A percentile compares a stretch with the other conserved stretches of the same genome.
Evolutionary conservation across 73 alveolate species (phyloP).

Genomic region (Paramecium sonneborni): DNA sequence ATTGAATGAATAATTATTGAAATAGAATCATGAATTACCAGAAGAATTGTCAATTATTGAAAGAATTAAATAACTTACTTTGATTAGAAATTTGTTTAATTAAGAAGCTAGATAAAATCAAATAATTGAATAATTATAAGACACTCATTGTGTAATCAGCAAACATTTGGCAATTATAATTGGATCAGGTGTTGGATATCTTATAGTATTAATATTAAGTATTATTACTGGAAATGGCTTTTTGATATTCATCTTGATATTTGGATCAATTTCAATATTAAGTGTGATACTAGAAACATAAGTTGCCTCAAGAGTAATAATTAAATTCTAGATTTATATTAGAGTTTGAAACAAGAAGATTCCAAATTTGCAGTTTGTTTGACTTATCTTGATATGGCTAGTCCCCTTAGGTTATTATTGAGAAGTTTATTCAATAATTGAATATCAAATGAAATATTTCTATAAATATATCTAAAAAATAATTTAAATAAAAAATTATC

Average conservation of each 20-base stretch:
- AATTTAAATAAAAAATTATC: too few species aligned
- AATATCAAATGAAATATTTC: too few species aligned
- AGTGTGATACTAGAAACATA: neutral
- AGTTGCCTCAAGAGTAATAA: conserved; percentile 30
- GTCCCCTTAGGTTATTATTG: neutral
- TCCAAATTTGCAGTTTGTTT: neutral
- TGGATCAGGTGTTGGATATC: neutral
- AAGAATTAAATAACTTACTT: neutral
- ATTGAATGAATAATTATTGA: neutral
- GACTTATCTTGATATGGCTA: neutral
- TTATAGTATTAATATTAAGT: neutral
- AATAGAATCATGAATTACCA: neutral
- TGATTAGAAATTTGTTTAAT: neutral
- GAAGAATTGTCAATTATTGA: neutral
- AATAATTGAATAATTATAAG: neutral
- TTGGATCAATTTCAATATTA: neutral
- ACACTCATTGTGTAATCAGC: neutral
- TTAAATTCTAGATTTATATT: neutral
- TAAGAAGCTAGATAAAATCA: neutral
- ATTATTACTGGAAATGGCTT: neutral
- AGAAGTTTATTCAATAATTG: neutral
- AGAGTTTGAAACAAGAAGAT: neutral
- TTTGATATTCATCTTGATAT: neutral
- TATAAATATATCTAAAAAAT: too few species aligned
- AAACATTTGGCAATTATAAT: neutral